Evolutionary conservation across 257 asterid species (phyloP), one percentile per base, ranked within the genome.

Genomic region (Fraxinus americana): DNA sequence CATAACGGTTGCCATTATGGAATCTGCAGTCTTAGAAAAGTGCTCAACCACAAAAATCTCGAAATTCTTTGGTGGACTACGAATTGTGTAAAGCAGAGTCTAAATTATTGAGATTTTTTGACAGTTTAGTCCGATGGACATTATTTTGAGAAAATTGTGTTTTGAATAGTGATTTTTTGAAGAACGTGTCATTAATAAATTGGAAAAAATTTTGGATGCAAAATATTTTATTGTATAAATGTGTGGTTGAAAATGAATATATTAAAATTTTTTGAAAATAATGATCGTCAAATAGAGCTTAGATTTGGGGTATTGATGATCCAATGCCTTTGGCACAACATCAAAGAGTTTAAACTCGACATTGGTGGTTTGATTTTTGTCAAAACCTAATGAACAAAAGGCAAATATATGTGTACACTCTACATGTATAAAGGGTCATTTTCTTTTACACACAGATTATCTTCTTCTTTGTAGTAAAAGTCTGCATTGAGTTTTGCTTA

Each of bases 21-120:
- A 65, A 16, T 71, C 84, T 19, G 77, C 74, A 4, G 80, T 83
- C 41, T 38, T 7, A 38, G 41, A 38, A 25, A 87, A 89, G 70
- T 89, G 86, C 12, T 80, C 52, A 5, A 5, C 23, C 17, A 87
- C 86, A 10, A 90, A 87, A 2, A 2, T 38, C 76, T 83, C 90
- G 36, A 90, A 90, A 38, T 86, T 83, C 69, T 80, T 52, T 2
- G 92, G 92, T 9, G 91, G 91, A 2, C 61, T 74, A 29, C 17
- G 16, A 25, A 80, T 32, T 4, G 72, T 50, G 14, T 75, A 67
- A 7, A 82, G 21, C 94, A 90, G 84, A 4, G 87, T 87, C 83
- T 72, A 38, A 38, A 38, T 38, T 7, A 38, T 7, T 38, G 41
- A 38, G 41, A 38, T 38, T 7, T 38, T 38, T 38, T 38, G 11